A percentile compares a stretch with the other conserved stretches of the same genome.
phyloP scores from a whole-genome alignment of 2,329 filamentous ascomycete genomes.

The Aureobasidium leucospermi region DNA sequence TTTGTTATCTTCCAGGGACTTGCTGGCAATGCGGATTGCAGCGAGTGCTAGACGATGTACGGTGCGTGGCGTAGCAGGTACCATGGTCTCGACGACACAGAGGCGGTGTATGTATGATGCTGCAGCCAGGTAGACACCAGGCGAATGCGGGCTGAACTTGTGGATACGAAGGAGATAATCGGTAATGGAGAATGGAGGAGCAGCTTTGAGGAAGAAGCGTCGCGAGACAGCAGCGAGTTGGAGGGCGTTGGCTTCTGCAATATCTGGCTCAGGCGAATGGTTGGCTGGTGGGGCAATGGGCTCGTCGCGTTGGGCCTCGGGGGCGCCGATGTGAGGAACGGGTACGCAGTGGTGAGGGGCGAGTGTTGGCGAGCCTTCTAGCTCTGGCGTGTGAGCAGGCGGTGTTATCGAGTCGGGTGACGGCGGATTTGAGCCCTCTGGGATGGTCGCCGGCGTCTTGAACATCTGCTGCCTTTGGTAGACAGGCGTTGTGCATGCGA shows the following conservation, averaged over 20 bases:
- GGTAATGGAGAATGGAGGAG: slow-evolving; percentile 73
- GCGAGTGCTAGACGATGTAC: slow-evolving; percentile 81
- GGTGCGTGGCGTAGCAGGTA: slow-evolving; percentile 76
- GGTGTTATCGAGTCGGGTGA: neutral
- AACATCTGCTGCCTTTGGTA: slow-evolving; percentile 53
- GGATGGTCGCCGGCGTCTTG: slow-evolving; percentile 40
- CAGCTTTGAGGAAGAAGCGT: slow-evolving; percentile 86
- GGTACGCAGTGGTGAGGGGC: slow-evolving; percentile 30
- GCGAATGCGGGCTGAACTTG: slow-evolving; percentile 86
- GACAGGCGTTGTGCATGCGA: slow-evolving; percentile 71
- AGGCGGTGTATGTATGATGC: slow-evolving; percentile 81
- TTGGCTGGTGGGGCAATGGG: slow-evolving; percentile 33
- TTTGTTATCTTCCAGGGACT: slow-evolving; percentile 85
- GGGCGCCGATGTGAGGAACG: slow-evolving; percentile 37
- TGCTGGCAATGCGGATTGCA: slow-evolving; percentile 80
- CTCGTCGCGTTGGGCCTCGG: slow-evolving; percentile 44
- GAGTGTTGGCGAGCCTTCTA: slow-evolving; percentile 33
- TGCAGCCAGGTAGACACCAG: slow-evolving; percentile 84
- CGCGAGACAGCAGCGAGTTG: slow-evolving; percentile 82
- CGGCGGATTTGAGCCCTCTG: slow-evolving; percentile 42
- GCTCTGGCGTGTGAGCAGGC: slow-evolving; percentile 22
- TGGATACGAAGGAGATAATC: slow-evolving; percentile 85
- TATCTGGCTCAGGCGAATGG: slow-evolving; percentile 14
- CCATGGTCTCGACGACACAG: slow-evolving; percentile 64
- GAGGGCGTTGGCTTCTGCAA: slow-evolving; percentile 58